A percentile compares a stretch with the other conserved stretches of the same genome.
Conservation (phyloP, 768 basidiomycete genomes). For the Leccinellum albellum region DNA sequence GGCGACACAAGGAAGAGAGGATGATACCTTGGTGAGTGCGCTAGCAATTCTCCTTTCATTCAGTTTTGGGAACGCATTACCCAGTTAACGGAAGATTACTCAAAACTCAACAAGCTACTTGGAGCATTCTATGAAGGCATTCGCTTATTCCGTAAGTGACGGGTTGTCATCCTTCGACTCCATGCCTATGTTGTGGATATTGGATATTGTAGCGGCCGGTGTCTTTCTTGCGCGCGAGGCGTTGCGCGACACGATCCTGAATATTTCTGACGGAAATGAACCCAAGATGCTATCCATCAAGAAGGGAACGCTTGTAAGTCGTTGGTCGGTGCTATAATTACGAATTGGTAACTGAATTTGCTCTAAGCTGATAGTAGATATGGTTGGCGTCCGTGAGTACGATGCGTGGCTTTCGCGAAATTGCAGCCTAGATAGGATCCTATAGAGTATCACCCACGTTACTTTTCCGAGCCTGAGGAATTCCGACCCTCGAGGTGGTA, state of each 20-base stretch:
- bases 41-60: neutral
- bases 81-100: slow-evolving; percentile 24
- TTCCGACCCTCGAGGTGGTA: slow-evolving; percentile 40
- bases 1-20: slow-evolving; percentile 20
- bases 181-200: neutral
- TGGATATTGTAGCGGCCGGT: slow-evolving; percentile 23
- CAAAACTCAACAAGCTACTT: slow-evolving; percentile 29
- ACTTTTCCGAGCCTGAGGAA: slow-evolving; percentile 36
- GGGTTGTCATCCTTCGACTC: neutral
- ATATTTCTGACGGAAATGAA: slow-evolving; percentile 15
- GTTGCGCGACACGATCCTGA: slow-evolving; percentile 24
- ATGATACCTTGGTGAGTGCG: slow-evolving; percentile 13
- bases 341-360: neutral
- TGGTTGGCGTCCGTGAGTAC: slow-evolving; percentile 28
- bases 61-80: no score
- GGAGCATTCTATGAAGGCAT: slow-evolving; percentile 31
- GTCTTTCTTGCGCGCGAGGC: slow-evolving; percentile 29
- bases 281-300: slow-evolving; percentile 17
- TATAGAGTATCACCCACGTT: slow-evolving; percentile 36
- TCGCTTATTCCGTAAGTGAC: slow-evolving; percentile 33
- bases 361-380: slow-evolving; percentile 25
- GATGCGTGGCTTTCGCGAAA: neutral
- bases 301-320: slow-evolving; percentile 22
- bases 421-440: neutral
- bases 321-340: neutral